A percentile compares a stretch with the other conserved stretches of the same genome.
phyloP scores from a whole-genome alignment of 78 protist species.

The Dictyostelium discoideum region DNA sequence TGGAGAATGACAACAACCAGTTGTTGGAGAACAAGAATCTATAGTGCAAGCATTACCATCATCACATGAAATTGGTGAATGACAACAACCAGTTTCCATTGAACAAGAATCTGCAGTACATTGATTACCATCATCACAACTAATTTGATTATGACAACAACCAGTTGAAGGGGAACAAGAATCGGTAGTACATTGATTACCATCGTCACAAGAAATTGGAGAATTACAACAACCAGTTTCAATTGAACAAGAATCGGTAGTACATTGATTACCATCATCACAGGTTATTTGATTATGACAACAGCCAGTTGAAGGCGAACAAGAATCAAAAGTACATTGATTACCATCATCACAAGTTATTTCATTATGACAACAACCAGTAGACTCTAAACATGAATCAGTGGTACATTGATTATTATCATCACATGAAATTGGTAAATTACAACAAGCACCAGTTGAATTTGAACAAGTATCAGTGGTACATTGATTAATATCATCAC shows the following conservation, averaged over 20 bases:
- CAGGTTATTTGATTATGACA: too few species aligned
- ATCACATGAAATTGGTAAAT: too few species aligned
- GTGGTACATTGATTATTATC: too few species aligned
- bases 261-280: too few species aligned
- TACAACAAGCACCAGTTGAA: too few species aligned
- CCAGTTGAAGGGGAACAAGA: too few species aligned
- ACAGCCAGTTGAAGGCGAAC: too few species aligned
- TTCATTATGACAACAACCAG: too few species aligned
- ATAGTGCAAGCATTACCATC: conserved; percentile 6
- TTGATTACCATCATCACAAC: conserved; percentile 42
- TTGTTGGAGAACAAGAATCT: not conserved
- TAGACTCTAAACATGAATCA: too few species aligned
- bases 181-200: not conserved
- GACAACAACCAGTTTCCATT: not conserved
- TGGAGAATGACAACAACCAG: conserved; percentile 10
- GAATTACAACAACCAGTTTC: not conserved
- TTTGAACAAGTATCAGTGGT: not conserved
- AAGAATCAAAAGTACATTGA: not conserved
- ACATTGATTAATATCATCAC: not conserved
- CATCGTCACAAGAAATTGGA: not conserved
- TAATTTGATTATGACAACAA: not conserved
- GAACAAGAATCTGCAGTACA: conserved; percentile 34
- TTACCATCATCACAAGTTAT: too few species aligned
- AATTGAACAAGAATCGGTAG: not conserved
- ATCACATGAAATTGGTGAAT: not conserved